A percentile compares a stretch with the other conserved stretches of the same genome.
Conservation (phyloP, 371 early-diverging fungal genomes). For the Rhizopus sp. region DNA sequence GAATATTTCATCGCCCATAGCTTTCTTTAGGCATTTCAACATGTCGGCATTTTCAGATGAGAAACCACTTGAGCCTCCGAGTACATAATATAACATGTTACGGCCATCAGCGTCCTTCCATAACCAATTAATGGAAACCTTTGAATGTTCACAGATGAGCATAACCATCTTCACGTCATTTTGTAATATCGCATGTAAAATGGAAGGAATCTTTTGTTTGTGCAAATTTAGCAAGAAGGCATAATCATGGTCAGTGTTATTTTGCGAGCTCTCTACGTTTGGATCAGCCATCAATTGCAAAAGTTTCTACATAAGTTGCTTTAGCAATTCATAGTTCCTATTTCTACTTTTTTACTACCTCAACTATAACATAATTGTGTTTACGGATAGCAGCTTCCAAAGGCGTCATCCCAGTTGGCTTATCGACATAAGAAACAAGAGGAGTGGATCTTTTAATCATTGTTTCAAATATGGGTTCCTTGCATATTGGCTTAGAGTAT, state of each 20-base stretch:
- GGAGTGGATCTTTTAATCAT: conserved; percentile 24
- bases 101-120: conserved; percentile 40
- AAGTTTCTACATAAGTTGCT: conserved; percentile 26
- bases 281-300: conserved; percentile 43
- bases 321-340: background rate
- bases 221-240: conserved; percentile 2
- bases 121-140: conserved; percentile 26
- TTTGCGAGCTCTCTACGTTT: conserved; percentile 35
- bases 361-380: conserved; percentile 27
- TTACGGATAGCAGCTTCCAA: conserved; percentile 52
- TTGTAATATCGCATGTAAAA: conserved; percentile 44
- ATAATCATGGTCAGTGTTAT: background rate
- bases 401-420: conserved; percentile 47
- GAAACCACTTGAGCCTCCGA: conserved; percentile 23
- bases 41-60: conserved; percentile 43
- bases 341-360: conserved; percentile 26
- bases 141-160: conserved; percentile 14
- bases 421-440: conserved; percentile 39
- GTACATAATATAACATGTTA: conserved; percentile 38
- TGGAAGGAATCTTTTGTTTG: conserved; percentile 30
- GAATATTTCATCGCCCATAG: background rate
- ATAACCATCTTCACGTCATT: conserved; percentile 31
- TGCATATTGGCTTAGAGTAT: background rate
- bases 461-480: conserved; percentile 15
- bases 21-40: conserved; percentile 19